Percentiles rank a stretch among this genome's conserved stretches.
Evolutionary conservation across 164 flowering plant species (phyloP).

Genomic region (Houttuynia cordata): DNA sequence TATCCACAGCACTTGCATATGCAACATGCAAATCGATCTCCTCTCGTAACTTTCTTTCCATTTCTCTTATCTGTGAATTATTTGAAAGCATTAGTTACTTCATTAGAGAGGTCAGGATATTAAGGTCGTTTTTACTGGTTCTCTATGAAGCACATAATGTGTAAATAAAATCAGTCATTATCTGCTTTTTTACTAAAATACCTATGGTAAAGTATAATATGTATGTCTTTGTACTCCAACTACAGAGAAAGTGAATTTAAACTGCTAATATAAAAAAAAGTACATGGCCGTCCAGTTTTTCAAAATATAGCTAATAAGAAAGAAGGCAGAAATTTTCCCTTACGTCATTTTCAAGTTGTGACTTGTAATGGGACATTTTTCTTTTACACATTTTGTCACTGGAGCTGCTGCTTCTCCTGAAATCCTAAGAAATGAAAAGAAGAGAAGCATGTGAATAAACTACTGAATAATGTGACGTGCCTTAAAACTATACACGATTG

Average conservation of each 20-base stretch:
- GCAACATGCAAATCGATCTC: slow-evolving; percentile 28
- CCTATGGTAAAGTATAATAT: no score
- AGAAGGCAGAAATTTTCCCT: slow-evolving; percentile 6
- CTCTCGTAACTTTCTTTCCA: slow-evolving; percentile 27
- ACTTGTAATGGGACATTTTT: slow-evolving; percentile 15
- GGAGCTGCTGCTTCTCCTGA: background rate
- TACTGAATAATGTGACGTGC: background rate
- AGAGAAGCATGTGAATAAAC: background rate
- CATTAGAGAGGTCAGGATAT: no score
- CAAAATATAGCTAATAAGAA: background rate
- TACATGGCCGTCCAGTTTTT: no score
- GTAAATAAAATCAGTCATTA: no score
- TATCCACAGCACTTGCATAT: slow-evolving; percentile 21
- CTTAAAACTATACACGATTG: no score
- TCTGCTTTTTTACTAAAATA: no score
- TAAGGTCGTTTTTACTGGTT: no score
- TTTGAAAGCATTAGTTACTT: no score
- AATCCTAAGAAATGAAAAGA: slow-evolving; percentile 7
- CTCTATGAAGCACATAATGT: no score
- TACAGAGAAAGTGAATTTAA: no score
- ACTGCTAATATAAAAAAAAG: no score
- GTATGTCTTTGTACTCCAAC: no score
- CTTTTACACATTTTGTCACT: slow-evolving; percentile 7
- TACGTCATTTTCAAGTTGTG: slow-evolving; percentile 32
- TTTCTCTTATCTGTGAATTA: slow-evolving; percentile 15